These are phyloP conservation scores for Stereocaulon alpinum DNA, from an alignment of 495 filamentous ascomycete genomes.

Conservation along the genomic window DNA sequence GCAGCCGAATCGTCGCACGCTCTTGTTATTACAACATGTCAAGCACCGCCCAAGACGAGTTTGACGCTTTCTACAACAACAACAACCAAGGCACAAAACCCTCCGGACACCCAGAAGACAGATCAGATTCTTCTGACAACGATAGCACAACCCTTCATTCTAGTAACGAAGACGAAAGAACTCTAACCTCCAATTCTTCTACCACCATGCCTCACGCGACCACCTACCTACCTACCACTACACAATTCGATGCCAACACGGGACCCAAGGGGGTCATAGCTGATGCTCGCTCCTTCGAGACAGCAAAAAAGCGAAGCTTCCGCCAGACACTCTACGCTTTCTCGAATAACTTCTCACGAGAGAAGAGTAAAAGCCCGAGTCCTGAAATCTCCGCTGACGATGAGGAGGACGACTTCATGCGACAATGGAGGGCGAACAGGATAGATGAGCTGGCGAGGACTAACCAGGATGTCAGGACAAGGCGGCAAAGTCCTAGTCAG, in stretches of 20 bases:
- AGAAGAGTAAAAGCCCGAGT: conserved; percentile 37
- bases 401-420: conserved; percentile 73
- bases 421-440: conserved; percentile 69
- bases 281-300: conserved; percentile 84
- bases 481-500: conserved; percentile 57
- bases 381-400: conserved; percentile 38
- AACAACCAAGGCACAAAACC: conserved; percentile 36
- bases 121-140: conserved; percentile 27
- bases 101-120: conserved; percentile 52
- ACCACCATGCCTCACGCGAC: conserved; percentile 36
- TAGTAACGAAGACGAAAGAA: conserved; percentile 44
- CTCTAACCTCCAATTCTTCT: conserved; percentile 44
- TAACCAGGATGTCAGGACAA: conserved; percentile 38
- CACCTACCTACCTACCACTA: conserved; percentile 43
- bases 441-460: conserved; percentile 61
- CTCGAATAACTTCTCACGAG: conserved; percentile 30
- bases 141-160: conserved; percentile 38
- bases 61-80: conserved; percentile 57
- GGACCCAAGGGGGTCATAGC: conserved; percentile 98
- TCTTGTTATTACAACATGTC: conserved; percentile 36
- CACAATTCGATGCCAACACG: conserved; percentile 72
- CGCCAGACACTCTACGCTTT: conserved; percentile 37
- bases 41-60: conserved; percentile 72
- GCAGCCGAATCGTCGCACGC: neutral
- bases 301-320: conserved; percentile 58